phyloP scores from a whole-genome alignment of 169 alveolate species.

The Prorocentrum cordatum region DNA sequence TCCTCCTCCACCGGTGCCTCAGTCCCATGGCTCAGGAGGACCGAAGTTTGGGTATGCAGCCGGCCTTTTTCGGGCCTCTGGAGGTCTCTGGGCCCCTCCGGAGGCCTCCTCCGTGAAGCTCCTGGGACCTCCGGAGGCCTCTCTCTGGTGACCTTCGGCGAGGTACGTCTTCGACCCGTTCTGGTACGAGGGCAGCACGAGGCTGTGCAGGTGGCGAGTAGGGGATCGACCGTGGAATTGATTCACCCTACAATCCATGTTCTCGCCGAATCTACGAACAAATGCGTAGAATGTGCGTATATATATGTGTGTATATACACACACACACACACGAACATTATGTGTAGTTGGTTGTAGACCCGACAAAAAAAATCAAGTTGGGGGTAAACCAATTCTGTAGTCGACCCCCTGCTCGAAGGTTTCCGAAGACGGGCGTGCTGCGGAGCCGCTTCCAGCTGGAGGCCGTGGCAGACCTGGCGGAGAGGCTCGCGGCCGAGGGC shows the following conservation, averaged over 20 bases:
- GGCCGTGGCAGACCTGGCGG: background rate
- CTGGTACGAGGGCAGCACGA: slow-evolving; percentile 14
- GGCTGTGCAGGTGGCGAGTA: background rate
- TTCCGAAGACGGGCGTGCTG: slow-evolving; percentile 39
- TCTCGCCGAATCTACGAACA: background rate
- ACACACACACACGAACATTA: background rate
- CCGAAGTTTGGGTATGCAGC: no score
- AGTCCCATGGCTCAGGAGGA: no score
- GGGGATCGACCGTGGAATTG: background rate
- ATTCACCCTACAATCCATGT: background rate
- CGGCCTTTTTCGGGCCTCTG: no score
- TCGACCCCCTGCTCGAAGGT: background rate
- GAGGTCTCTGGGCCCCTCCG: no score
- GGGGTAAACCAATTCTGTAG: background rate
- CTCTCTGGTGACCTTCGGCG: no score
- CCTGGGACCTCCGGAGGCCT: no score
- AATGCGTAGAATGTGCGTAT: background rate
- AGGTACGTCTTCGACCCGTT: slow-evolving; percentile 54
- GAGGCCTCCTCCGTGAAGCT: no score
- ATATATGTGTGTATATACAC: no score
- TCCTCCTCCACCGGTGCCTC: no score
- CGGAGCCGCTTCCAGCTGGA: slow-evolving; percentile 58
- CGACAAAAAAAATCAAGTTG: background rate
- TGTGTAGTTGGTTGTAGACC: background rate
- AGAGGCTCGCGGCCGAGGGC: background rate